A percentile compares a stretch with the other conserved stretches of the same genome.
phyloP scores from a whole-genome alignment of 2,329 filamentous ascomycete species.

The Exophiala spinifera region DNA sequence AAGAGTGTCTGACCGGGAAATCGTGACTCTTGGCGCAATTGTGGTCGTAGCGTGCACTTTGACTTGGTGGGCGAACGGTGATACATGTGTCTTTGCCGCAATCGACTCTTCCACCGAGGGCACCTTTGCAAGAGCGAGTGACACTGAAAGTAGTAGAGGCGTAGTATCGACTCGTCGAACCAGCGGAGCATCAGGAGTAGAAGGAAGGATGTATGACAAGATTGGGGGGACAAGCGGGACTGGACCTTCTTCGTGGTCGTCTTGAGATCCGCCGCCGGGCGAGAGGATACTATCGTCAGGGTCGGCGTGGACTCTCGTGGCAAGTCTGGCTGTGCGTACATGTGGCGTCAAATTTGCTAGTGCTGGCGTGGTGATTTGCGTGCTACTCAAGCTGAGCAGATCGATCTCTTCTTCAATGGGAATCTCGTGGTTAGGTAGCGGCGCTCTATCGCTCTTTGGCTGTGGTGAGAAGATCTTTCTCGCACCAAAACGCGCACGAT shows the following conservation, averaged over 20 bases:
- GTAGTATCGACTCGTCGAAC: conserved; percentile 87
- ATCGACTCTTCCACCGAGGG: conserved; percentile 57
- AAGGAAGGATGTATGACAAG: conserved; percentile 56
- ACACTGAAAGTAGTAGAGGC: conserved; percentile 74
- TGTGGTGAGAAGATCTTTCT: conserved; percentile 52
- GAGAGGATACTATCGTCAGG: conserved; percentile 23
- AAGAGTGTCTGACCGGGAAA: conserved; percentile 76
- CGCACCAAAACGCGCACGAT: conserved; percentile 24
- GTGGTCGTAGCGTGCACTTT: conserved; percentile 83
- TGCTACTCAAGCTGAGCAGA: conserved; percentile 53
- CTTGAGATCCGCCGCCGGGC: conserved; percentile 16
- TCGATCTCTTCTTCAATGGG: conserved; percentile 53
- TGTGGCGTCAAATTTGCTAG: conserved; percentile 12
- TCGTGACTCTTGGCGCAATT: conserved; percentile 74
- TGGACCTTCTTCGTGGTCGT: conserved; percentile 17
- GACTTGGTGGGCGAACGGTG: conserved; percentile 71
- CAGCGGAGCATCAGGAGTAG: conserved; percentile 55
- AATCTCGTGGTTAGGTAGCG: conserved; percentile 37
- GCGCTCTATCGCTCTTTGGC: not conserved
- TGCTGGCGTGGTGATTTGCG: conserved; percentile 38
- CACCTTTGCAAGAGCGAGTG: conserved; percentile 81
- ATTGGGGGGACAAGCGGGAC: conserved; percentile 26
- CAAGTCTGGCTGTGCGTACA: conserved; percentile 28
- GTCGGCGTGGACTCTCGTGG: conserved; percentile 33
- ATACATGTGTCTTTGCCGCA: conserved; percentile 57